phyloP scores from a whole-genome alignment of 164 flowering plant species.

The Magnolia changhungtana region DNA sequence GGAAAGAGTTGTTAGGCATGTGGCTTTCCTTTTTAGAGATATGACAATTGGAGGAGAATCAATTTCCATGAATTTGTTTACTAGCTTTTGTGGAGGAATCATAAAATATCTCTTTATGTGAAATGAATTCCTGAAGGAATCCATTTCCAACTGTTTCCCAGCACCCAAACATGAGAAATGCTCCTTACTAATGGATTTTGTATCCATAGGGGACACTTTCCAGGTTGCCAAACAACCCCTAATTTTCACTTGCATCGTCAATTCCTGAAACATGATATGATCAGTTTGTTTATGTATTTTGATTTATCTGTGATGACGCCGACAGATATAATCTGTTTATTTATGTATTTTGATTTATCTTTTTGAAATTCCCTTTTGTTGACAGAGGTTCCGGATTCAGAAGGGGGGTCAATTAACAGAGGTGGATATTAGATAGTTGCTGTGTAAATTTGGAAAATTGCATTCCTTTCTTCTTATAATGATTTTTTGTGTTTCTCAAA shows the following conservation, averaged over 20 bases:
- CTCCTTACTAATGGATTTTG: not conserved
- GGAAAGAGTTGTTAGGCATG: no score
- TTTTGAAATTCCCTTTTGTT: not conserved
- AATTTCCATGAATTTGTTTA: no score
- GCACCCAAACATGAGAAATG: not conserved
- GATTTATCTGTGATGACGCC: not conserved
- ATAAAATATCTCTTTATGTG: not conserved
- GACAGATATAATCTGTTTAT: not conserved
- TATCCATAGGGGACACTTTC: not conserved
- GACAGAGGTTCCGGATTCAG: slow-evolving; percentile 46
- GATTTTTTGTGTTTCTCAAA: not conserved
- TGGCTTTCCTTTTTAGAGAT: not conserved
- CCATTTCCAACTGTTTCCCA: not conserved
- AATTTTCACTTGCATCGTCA: no score
- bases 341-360: not conserved
- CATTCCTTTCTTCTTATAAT: not conserved
- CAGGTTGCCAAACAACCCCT: not conserved
- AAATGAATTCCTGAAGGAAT: not conserved
- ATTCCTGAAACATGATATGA: not conserved
- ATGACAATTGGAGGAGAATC: no score
- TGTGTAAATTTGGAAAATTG: not conserved
- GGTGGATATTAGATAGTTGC: slow-evolving; percentile 31
- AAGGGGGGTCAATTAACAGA: slow-evolving; percentile 62
- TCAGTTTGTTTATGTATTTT: not conserved
- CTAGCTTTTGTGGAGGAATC: no score